Conservation (phyloP, 2,329 filamentous ascomycete species). For the Aureobasidium lini region DNA sequence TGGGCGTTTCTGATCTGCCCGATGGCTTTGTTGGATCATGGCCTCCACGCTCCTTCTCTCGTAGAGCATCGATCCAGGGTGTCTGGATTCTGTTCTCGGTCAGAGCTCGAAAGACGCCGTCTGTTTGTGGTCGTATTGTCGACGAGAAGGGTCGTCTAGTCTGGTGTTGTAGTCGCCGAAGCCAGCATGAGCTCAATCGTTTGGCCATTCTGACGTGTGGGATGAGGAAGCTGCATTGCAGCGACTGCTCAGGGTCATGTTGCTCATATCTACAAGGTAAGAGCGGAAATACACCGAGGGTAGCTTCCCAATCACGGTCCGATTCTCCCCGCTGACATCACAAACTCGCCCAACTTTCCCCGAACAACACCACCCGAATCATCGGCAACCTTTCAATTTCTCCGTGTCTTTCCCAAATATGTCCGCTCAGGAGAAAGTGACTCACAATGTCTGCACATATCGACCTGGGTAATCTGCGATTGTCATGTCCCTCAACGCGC, state of each 20-base stretch:
- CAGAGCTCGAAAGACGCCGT: conserved; percentile 54
- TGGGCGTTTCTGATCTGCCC: conserved; percentile 29
- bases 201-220: background rate
- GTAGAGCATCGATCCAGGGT: conserved; percentile 62
- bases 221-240: background rate
- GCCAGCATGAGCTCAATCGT: background rate
- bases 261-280: background rate
- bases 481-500: conserved; percentile 4
- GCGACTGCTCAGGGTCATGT: background rate
- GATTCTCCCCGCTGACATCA: conserved; percentile 12
- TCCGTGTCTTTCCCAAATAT: background rate
- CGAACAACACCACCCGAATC: background rate
- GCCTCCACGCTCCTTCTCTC: conserved; percentile 39
- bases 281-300: background rate
- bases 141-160: conserved; percentile 1
- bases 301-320: background rate
- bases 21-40: conserved; percentile 26
- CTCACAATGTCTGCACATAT: background rate
- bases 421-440: background rate
- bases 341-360: background rate
- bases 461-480: background rate
- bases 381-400: background rate
- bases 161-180: background rate
- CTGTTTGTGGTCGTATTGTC: conserved; percentile 30
- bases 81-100: conserved; percentile 54